Percentiles rank a stretch among this genome's conserved stretches.
These are phyloP conservation scores for Aureobasidium sp. DNA, from an alignment of 2,329 filamentous ascomycete genomes.

Conservation along the genomic window DNA sequence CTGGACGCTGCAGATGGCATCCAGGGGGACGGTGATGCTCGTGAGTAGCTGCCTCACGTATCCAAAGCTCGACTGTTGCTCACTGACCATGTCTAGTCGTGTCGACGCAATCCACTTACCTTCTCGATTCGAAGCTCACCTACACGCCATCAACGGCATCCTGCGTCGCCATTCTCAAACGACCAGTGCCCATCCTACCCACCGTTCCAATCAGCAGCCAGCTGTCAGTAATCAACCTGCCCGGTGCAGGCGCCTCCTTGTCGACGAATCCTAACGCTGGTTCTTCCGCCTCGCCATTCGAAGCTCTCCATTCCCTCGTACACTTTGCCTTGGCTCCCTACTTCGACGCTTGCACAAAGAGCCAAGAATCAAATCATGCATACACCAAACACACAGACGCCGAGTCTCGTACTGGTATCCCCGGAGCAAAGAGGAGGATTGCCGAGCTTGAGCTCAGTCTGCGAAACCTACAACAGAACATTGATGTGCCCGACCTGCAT, in stretches of 20 bases:
- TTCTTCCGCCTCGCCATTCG: slow-evolving; percentile 72
- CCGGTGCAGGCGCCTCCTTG: slow-evolving; percentile 40
- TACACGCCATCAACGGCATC: slow-evolving; percentile 72
- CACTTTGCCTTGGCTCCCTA: slow-evolving; percentile 90
- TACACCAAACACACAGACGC: slow-evolving; percentile 65
- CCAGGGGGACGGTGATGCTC: slow-evolving; percentile 15
- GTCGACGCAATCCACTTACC: slow-evolving; percentile 54
- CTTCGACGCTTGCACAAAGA: slow-evolving; percentile 93
- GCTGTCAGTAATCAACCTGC: slow-evolving; percentile 87
- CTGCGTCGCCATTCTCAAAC: slow-evolving; percentile 84
- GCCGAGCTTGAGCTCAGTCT: slow-evolving; percentile 89
- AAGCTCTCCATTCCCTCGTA: slow-evolving; percentile 84
- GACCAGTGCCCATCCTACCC: slow-evolving; percentile 79
- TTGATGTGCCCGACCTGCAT: slow-evolving; percentile 89
- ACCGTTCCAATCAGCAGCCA: slow-evolving; percentile 76
- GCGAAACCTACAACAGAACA: slow-evolving; percentile 90
- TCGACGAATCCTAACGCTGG: slow-evolving; percentile 56
- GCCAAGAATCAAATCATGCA: slow-evolving; percentile 59
- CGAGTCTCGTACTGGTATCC: slow-evolving; percentile 88
- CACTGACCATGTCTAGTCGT: not conserved
- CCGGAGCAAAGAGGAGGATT: slow-evolving; percentile 94
- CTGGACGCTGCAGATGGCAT: slow-evolving; percentile 31
- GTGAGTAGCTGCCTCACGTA: not conserved
- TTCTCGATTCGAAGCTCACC: slow-evolving; percentile 72
- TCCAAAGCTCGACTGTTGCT: not conserved